Evolutionary conservation across 257 asterid genomes (phyloP), one percentile per base, ranked within the genome.

Genomic region (Lycium barbarum): DNA sequence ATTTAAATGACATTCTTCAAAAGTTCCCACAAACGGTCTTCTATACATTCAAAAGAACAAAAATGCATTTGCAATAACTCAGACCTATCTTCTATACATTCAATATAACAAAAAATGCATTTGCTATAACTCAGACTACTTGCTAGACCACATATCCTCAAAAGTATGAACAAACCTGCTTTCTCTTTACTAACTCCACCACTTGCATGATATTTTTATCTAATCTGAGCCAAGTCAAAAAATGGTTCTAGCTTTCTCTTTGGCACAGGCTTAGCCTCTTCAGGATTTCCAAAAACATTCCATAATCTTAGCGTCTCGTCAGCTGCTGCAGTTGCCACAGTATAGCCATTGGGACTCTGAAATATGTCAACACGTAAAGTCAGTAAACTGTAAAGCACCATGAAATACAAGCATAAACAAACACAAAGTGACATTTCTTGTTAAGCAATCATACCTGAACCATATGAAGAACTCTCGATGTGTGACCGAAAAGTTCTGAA

Each of bases 301-400:
- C 98, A 96, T 72, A 96, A 94, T 83, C 97, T 87, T 73, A 95
- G 94, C 7, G 97, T 94, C 88, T 94, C 99, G 83, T 94, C 99
- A 33, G 96, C 99, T 6, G 99, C 98, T 79, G 99, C 99, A 81
- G 98, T 91, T 2, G 99, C 99, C 18, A 95, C 98, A 0, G 98
- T 94, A 87, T 94, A 93, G 43, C 99, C 98, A 89, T 94, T 96
- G 3, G 98, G 98, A 58, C 99, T 94, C 98, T 93, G 90, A 53
- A 3, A 17, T 68, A 2, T 55, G 20, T 9, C 54, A 18, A 59
- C 72, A 35, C 0, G 20, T n/a, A 15, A 53, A 18, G 43, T 51
- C 49, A 18, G 43, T 80, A 14, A 14, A 74, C 62, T 22, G 45
- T 12, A 14, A 74, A 33, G 82, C 47, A 53, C 65, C 22, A 10